Evolutionary conservation across 2,329 filamentous ascomycete genomes (phyloP).

Genomic region (Tothia fuscella): DNA sequence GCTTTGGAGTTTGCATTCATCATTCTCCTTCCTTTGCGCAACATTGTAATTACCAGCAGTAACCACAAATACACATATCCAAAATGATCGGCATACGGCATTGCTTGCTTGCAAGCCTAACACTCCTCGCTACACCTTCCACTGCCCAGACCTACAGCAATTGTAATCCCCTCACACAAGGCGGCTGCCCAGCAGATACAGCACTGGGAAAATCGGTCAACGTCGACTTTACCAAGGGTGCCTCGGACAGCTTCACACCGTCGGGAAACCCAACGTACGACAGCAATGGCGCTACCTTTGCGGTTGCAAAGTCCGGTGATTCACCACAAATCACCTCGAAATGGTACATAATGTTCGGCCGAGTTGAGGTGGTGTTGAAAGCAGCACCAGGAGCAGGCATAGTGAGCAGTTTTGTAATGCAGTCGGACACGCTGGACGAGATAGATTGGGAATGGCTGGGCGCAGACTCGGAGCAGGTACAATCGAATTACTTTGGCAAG

Average conservation of each 20-base stretch:
- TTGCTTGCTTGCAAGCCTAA: constrained; percentile 13
- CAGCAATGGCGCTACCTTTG: constrained; percentile 68
- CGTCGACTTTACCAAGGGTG: constrained; percentile 70
- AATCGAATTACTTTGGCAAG: constrained; percentile 96
- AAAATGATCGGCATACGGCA: constrained; percentile 1
- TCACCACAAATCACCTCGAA: constrained; percentile 75
- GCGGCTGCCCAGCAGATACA: constrained; percentile 58
- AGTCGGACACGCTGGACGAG: constrained; percentile 87
- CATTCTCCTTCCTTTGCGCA: not conserved
- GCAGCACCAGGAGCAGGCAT: constrained; percentile 82
- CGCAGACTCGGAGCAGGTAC: constrained; percentile 62
- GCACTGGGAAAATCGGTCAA: constrained; percentile 73
- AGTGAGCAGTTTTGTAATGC: constrained; percentile 80
- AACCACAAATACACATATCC: not conserved
- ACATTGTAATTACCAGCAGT: not conserved
- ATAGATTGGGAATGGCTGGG: constrained; percentile 98
- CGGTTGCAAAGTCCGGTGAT: constrained; percentile 65
- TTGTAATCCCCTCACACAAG: constrained; percentile 44
- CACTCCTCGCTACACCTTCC: constrained; percentile 27
- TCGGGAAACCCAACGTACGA: constrained; percentile 62
- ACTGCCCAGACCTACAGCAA: constrained; percentile 42
- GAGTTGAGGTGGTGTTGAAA: constrained; percentile 74
- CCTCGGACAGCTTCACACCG: constrained; percentile 65
- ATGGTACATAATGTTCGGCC: constrained; percentile 99
- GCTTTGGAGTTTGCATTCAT: too few species aligned